These are phyloP conservation scores for Aschersonia sp. DNA, from an alignment of 2,329 filamentous ascomycete genomes.

Conservation along the genomic window DNA sequence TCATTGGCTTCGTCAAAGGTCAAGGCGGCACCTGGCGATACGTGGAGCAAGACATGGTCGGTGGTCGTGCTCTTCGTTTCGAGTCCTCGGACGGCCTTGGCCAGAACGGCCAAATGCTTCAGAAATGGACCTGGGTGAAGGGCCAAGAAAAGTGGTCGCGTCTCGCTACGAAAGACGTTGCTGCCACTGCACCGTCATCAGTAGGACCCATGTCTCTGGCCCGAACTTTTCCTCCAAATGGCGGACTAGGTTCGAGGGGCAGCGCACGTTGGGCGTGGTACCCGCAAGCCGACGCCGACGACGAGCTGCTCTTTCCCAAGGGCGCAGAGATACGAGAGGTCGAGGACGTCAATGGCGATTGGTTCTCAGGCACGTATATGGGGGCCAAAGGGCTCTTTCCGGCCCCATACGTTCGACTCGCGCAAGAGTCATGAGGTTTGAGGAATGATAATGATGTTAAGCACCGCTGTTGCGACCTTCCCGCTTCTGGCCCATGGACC, in stretches of 20 bases:
- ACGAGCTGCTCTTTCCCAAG: slow-evolving; percentile 75
- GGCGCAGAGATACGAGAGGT: slow-evolving; percentile 73
- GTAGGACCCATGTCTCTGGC: slow-evolving; percentile 12
- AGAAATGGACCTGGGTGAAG: slow-evolving; percentile 38
- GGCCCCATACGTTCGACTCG: slow-evolving; percentile 47
- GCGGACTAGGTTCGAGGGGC: slow-evolving; percentile 51
- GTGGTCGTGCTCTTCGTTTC: slow-evolving; percentile 55
- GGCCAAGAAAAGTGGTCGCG: slow-evolving; percentile 25
- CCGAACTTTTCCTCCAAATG: slow-evolving; percentile 54
- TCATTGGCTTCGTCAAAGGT: slow-evolving; percentile 61
- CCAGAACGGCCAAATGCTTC: slow-evolving; percentile 18
- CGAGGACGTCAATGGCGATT: slow-evolving; percentile 81
- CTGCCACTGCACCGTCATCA: slow-evolving; percentile 23
- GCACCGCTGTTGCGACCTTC: no score
- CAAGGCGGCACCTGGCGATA: slow-evolving; percentile 53
- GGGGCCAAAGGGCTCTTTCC: slow-evolving; percentile 70
- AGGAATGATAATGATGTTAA: neutral
- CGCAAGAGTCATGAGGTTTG: neutral
- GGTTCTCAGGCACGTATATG: slow-evolving; percentile 80
- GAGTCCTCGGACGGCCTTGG: slow-evolving; percentile 29
- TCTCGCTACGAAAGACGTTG: slow-evolving; percentile 36
- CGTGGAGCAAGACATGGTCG: slow-evolving; percentile 60
- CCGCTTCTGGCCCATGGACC: no score
- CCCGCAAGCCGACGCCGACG: slow-evolving; percentile 45
- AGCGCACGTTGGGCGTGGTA: slow-evolving; percentile 67